Percentiles rank a stretch among this genome's conserved stretches.
phyloP scores from a whole-genome alignment of 768 basidiomycete species.

The Auriscalpium vulgare region DNA sequence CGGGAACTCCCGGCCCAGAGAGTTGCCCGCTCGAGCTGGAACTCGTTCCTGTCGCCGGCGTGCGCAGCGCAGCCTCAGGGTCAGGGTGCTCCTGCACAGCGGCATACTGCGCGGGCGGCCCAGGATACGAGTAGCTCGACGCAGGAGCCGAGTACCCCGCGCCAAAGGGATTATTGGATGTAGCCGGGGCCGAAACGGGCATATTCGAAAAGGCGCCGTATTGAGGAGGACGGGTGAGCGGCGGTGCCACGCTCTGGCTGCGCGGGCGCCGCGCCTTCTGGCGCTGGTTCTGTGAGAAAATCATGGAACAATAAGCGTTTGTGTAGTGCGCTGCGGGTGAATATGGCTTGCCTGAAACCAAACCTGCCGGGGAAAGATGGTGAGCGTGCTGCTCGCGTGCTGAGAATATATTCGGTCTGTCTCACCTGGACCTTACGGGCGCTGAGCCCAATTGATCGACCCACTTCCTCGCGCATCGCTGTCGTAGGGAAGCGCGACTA shows the following conservation, averaged over 20 bases:
- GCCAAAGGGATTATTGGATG: slow-evolving; percentile 11
- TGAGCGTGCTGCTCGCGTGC: slow-evolving; percentile 3
- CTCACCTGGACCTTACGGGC: slow-evolving; percentile 85
- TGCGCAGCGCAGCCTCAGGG: not conserved
- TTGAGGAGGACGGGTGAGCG: slow-evolving; percentile 45
- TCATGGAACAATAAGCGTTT: slow-evolving; percentile 4
- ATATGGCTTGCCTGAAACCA: slow-evolving; percentile 72
- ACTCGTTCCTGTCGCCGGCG: not conserved
- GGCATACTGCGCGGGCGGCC: slow-evolving; percentile 5
- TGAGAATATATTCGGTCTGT: slow-evolving; percentile 13
- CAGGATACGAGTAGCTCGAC: not conserved
- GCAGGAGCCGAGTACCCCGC: too few relatives aligned
- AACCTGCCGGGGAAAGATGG: slow-evolving; percentile 48
- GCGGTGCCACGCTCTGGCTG: slow-evolving; percentile 42
- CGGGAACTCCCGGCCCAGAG: slow-evolving; percentile 15
- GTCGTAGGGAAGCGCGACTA: slow-evolving; percentile 89
- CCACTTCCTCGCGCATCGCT: slow-evolving; percentile 81
- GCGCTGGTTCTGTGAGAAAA: slow-evolving; percentile 62
- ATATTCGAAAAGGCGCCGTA: slow-evolving; percentile 53
- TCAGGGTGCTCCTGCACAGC: not conserved
- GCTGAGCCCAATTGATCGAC: slow-evolving; percentile 79
- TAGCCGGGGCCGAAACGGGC: slow-evolving; percentile 25
- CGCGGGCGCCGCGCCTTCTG: slow-evolving; percentile 80
- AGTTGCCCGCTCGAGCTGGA: slow-evolving; percentile 3
- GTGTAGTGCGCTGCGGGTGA: not conserved